phyloP scores from a whole-genome alignment of 2,329 filamentous ascomycete species.

The Stromatinia cepivora region DNA sequence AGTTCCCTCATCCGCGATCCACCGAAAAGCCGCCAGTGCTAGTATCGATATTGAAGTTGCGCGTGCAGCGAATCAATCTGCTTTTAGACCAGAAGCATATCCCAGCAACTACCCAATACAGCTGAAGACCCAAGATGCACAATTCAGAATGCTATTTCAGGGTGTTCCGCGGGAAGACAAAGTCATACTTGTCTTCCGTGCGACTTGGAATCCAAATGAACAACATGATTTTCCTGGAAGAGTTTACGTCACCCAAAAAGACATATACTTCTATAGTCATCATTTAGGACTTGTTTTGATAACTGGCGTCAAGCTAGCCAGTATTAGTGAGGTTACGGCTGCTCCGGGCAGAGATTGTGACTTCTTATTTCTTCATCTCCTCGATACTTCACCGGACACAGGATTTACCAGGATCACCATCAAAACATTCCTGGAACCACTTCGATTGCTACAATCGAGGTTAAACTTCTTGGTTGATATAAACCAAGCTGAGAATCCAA shows the following conservation, averaged over 20 bases:
- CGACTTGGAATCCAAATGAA: slow-evolving; percentile 76
- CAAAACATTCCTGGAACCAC: slow-evolving; percentile 88
- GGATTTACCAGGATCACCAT: slow-evolving; percentile 64
- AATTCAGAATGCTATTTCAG: slow-evolving; percentile 90
- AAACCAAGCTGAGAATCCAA: slow-evolving; percentile 68
- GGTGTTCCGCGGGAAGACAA: slow-evolving; percentile 75
- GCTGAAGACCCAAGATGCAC: slow-evolving; percentile 82
- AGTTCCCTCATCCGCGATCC: slow-evolving; percentile 20
- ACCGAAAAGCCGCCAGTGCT: slow-evolving; percentile 38
- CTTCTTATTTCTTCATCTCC: slow-evolving; percentile 80
- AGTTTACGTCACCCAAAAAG: slow-evolving; percentile 81
- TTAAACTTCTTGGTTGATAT: slow-evolving; percentile 85
- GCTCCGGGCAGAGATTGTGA: slow-evolving; percentile 90
- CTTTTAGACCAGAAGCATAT: slow-evolving; percentile 50
- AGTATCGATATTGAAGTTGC: slow-evolving; percentile 43
- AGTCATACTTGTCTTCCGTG: slow-evolving; percentile 87
- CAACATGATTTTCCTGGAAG: slow-evolving; percentile 78
- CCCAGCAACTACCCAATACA: slow-evolving; percentile 78
- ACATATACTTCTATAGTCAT: slow-evolving; percentile 96
- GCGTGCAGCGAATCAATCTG: slow-evolving; percentile 29
- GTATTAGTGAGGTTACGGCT: slow-evolving; percentile 82
- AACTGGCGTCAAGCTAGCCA: slow-evolving; percentile 71
- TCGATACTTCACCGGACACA: slow-evolving; percentile 31
- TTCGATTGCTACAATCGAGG: slow-evolving; percentile 77
- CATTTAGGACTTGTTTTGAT: slow-evolving; percentile 88